Conservation (phyloP, 768 basidiomycete genomes). For the Clitopilus passeckerianus region DNA sequence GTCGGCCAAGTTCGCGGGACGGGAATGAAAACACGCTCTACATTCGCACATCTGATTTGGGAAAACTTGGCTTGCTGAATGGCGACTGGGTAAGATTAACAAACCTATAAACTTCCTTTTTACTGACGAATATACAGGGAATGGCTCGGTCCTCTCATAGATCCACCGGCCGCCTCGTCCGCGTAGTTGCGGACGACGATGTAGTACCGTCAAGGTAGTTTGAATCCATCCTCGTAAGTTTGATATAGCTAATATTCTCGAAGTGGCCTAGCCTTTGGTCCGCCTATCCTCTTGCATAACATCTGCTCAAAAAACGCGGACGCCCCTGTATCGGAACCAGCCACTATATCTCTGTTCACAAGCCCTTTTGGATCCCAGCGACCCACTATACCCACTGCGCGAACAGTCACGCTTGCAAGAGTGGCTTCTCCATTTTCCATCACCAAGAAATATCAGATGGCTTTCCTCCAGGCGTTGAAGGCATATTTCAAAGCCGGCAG, state of each 20-base stretch:
- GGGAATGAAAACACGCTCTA: slow-evolving; percentile 37
- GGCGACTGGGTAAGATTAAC: slow-evolving; percentile 70
- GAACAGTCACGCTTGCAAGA: slow-evolving; percentile 70
- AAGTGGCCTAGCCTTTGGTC: slow-evolving; percentile 36
- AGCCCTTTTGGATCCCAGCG: slow-evolving; percentile 58
- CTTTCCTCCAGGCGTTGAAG: slow-evolving; percentile 60
- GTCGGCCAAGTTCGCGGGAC: neutral
- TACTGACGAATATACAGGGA: slow-evolving; percentile 34
- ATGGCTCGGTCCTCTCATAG: slow-evolving; percentile 35
- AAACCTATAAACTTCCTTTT: neutral
- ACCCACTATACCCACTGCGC: slow-evolving; percentile 65
- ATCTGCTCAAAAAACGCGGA: slow-evolving; percentile 27
- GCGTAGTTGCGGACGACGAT: slow-evolving; percentile 49
- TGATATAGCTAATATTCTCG: neutral
- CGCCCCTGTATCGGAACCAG: slow-evolving; percentile 9
- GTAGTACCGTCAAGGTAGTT: slow-evolving; percentile 23
- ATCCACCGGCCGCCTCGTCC: slow-evolving; percentile 45
- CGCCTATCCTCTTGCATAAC: slow-evolving; percentile 54
- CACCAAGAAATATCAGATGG: slow-evolving; percentile 55
- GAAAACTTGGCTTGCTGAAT: slow-evolving; percentile 58
- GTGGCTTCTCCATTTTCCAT: slow-evolving; percentile 71
- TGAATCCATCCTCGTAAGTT: slow-evolving; percentile 17
- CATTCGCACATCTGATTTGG: slow-evolving; percentile 57
- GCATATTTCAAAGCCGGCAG: slow-evolving; percentile 50
- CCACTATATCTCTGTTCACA: slow-evolving; percentile 33